These are phyloP conservation scores for Ganoderma leucocontextum DNA, from an alignment of 1,284 basidiomycete genomes.

Conservation along the genomic window DNA sequence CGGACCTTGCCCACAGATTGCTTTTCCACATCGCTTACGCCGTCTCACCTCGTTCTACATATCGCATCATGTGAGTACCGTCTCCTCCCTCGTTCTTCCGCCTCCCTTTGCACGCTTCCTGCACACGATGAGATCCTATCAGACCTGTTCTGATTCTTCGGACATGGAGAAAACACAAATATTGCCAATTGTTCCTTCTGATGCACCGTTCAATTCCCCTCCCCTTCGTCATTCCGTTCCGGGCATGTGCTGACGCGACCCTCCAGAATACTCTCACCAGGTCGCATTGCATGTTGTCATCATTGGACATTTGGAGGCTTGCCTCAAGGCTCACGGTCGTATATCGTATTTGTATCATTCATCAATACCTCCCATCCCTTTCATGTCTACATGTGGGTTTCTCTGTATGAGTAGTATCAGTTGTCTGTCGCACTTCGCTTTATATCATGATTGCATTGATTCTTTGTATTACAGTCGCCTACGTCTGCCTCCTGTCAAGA, in stretches of 20 bases:
- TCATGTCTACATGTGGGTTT: neutral
- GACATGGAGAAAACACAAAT: conserved; percentile 43
- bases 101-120: neutral
- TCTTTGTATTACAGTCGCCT: neutral
- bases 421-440: neutral
- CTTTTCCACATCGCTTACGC: conserved; percentile 12
- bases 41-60: conserved; percentile 1
- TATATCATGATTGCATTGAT: conserved; percentile 1
- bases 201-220: conserved; percentile 27
- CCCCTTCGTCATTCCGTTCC: neutral
- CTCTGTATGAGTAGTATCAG: neutral
- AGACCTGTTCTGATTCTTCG: conserved; percentile 49
- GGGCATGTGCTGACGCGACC: conserved; percentile 11
- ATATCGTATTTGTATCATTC: conserved; percentile 4
- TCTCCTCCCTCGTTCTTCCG: neutral
- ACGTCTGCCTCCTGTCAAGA: neutral
- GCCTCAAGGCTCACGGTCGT: neutral
- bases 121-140: conserved; percentile 44
- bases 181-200: conserved; percentile 47
- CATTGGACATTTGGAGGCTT: neutral
- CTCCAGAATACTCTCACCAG: conserved; percentile 7
- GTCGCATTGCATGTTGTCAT: conserved; percentile 4
- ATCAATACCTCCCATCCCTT: neutral
- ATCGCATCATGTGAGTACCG: conserved; percentile 37
- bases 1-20: conserved; percentile 12